Percentiles rank a stretch among this genome's conserved stretches.
Conservation (phyloP, 306 rosid genomes). For the Castanea crenata region DNA sequence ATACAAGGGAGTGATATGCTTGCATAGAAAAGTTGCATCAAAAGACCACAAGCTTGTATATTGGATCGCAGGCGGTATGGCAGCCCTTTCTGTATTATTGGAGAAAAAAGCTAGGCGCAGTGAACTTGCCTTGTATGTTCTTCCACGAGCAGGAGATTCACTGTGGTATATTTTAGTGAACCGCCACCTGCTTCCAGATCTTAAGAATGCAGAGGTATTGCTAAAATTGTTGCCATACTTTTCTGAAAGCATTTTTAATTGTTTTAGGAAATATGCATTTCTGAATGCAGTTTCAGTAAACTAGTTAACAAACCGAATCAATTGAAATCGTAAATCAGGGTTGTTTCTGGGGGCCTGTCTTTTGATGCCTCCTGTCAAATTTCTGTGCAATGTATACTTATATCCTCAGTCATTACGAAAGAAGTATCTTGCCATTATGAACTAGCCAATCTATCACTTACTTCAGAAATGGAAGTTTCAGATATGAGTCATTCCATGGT, state of each 20-base stretch:
- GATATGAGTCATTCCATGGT: too few relatives aligned
- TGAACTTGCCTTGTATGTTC: slow-evolving; percentile 96
- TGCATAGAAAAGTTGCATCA: slow-evolving; percentile 76
- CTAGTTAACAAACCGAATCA: background rate
- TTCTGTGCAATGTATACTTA: background rate
- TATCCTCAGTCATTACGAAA: background rate
- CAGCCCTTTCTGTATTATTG: slow-evolving; percentile 84
- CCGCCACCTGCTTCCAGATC: slow-evolving; percentile 80
- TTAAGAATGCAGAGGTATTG: slow-evolving; percentile 89
- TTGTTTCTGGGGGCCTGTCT: background rate
- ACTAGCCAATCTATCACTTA: too few relatives aligned
- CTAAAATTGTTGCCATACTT: background rate
- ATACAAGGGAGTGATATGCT: slow-evolving; percentile 83
- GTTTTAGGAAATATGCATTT: background rate
- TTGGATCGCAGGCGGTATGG: slow-evolving; percentile 83
- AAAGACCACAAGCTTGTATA: slow-evolving; percentile 89
- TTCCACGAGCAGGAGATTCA: slow-evolving; percentile 93
- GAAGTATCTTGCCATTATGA: too few relatives aligned
- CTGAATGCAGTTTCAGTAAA: background rate
- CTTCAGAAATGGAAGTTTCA: too few relatives aligned
- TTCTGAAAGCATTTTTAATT: background rate
- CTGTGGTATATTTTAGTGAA: slow-evolving; percentile 90
- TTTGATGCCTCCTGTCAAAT: background rate
- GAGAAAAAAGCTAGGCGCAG: slow-evolving; percentile 92
- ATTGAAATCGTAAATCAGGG: slow-evolving; percentile 8